A percentile compares a stretch with the other conserved stretches of the same genome.
Conservation (phyloP, 2,329 filamentous ascomycete species). For the Elsinoe ampelina region DNA sequence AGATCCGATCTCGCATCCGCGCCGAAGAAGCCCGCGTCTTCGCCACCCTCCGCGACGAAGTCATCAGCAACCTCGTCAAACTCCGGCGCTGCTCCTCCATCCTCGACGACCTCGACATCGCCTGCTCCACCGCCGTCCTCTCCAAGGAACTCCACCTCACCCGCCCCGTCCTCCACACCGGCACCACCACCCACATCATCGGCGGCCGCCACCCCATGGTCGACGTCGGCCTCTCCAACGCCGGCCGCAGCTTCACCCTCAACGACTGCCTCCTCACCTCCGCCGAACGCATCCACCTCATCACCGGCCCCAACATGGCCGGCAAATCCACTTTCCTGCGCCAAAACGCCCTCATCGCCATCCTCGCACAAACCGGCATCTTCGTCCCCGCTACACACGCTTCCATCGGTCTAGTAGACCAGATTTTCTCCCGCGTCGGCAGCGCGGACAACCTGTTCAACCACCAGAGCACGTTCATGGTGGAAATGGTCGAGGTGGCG, state of each 20-base stretch:
- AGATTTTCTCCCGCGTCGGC: conserved; percentile 78
- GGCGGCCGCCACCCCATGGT: conserved; percentile 89
- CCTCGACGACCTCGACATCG: conserved; percentile 86
- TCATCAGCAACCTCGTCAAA: conserved; percentile 73
- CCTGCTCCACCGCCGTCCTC: conserved; percentile 72
- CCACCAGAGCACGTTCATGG: conserved; percentile 97
- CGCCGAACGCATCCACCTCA: conserved; percentile 60
- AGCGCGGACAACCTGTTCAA: conserved; percentile 91
- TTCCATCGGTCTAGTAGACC: conserved; percentile 84
- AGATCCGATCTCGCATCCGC: conserved; percentile 66
- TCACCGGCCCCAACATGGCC: conserved; percentile 91
- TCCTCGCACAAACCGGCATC: conserved; percentile 84
- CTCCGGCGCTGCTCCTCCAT: conserved; percentile 84
- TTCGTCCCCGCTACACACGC: conserved; percentile 87
- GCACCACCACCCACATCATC: conserved; percentile 61
- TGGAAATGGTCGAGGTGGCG: conserved; percentile 96
- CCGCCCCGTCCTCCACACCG: conserved; percentile 60
- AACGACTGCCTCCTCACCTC: conserved; percentile 84
- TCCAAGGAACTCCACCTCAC: conserved; percentile 65
- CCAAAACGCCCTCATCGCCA: conserved; percentile 89
- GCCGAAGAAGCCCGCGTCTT: conserved; percentile 79
- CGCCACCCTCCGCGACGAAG: conserved; percentile 59
- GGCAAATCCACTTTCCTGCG: conserved; percentile 94
- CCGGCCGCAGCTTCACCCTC: conserved; percentile 70
- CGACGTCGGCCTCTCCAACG: conserved; percentile 67